Base-by-base conservation (phyloP, 139 green algal genomes). In the Chlamydomonas eustigma region DNA sequence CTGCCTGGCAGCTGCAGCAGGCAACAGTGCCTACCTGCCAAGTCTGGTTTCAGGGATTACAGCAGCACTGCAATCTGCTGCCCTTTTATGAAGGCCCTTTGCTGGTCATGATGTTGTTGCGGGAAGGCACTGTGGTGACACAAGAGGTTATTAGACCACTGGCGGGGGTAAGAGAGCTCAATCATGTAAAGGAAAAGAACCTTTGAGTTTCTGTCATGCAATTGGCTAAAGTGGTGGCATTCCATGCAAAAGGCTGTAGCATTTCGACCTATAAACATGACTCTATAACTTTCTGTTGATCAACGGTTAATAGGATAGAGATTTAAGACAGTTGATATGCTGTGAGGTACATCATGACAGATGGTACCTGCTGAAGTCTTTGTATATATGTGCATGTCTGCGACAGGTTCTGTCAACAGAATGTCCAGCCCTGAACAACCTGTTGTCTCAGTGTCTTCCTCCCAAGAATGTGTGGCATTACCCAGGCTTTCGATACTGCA, bases 401-500 rank as follows among this genome's bases (percentile, higher is more conserved):
- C n/a, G 52, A 28, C 52, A 68, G 52, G 52, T 68, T 8, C 18
- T 68, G 52, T 25, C 8, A 8, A 68, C 12, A 4, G 52, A 68
- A 4, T 68, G 52, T 31, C 52, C 52, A 5, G 12, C 6, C 4
- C 30, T 72, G 31, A 33, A 34, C 64, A 44, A 6, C 64, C 64
- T 33, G 31, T 34, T 72, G 8, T 32, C 64, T 44, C 31, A 6
- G 5, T 30, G 3, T 8, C 4, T 72, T 32, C 64, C 64, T 8
- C 3, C 8, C 3, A 36, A 58, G 24, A 74, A 74, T 38, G 6
- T 64, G 8, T 74, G 68, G 68, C 68, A 74, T n/a, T 25, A 64
- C 36, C 36, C 36, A n/a, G 68, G 68, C 24, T 74, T 51, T 63
- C 68, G 68, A 3, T 74, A 74, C 68, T 63, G 6, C 36, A n/a